Evolutionary conservation across 768 basidiomycete genomes (phyloP), one percentile per base, ranked within the genome.

Genomic region (Neoboletus brunneissimus): DNA sequence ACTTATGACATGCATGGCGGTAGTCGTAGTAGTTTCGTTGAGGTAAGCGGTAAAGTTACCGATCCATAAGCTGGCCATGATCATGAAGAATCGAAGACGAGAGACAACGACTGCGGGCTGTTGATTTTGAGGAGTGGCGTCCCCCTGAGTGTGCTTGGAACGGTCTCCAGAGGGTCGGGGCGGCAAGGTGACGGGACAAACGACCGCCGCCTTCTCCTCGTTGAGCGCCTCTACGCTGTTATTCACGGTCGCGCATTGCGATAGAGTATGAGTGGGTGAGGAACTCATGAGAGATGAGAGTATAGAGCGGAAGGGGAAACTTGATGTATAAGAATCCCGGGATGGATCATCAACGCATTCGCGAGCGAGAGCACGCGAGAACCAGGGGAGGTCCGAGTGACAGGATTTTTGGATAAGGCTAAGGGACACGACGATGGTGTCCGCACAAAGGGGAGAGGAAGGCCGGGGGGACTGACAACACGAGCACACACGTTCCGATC

Each of bases 41-140:
- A 73, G 53, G 60, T 74, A 73, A 27, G 72, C 72, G 13, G 72
- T 69, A 51, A 74, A 69, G 62, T 72, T 72, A 16, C 71, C 71
- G 23, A 72, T 54, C 72, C 72, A 72, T 29, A 72, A 22, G 53
- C 71, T 70, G 34, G 58, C 5, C 71, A 72, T 72, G 59, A 72
- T 72, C 56, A 73, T 42, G 56, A 73, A 74, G 63, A 72, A 72
- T 0, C 59, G 69, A 15, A 64, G 51, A 22, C 56, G 61, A 12
- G 71, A 61, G 13, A 72, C 69, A 22, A 64, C 34, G 29, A 72
- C 71, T 5, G 71, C 58, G 20, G 71, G 71, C 3, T 61, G 66
- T 48, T 57, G 63, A 45, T 38, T 41, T 50, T 56, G 55, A 16
- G 47, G 54, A 9, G 47, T 0, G 12, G 48, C 0, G 20, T 50